A percentile compares a stretch with the other conserved stretches of the same genome.
phyloP scores from a whole-genome alignment of 768 basidiomycete species.

The Termitomyces sp. region DNA sequence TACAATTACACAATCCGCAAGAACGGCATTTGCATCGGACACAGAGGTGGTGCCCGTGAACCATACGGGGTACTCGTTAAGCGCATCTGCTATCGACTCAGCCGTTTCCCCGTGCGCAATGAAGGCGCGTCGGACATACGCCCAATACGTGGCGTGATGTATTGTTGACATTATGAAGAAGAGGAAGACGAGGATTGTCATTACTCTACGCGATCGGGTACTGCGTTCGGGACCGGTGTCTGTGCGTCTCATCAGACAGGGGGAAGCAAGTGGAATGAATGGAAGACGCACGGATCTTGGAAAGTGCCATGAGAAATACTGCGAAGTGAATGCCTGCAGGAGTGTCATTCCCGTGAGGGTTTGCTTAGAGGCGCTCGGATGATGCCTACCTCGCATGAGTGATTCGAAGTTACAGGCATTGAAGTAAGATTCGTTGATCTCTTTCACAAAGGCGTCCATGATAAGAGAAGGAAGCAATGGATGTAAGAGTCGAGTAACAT shows the following conservation, averaged over 20 bases:
- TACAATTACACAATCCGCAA: slow-evolving; percentile 13
- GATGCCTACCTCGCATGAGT: slow-evolving; percentile 13
- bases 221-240: slow-evolving; percentile 12
- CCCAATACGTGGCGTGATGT: slow-evolving; percentile 14
- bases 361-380: not conserved
- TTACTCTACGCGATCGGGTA: slow-evolving; percentile 7
- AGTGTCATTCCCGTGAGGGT: not conserved
- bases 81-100: slow-evolving; percentile 8
- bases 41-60: slow-evolving; percentile 12
- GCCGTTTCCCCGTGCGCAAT: slow-evolving; percentile 12
- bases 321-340: slow-evolving; percentile 13
- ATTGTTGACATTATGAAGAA: slow-evolving; percentile 18
- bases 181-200: slow-evolving; percentile 12
- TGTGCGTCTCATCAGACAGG: not conserved
- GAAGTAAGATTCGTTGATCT: slow-evolving; percentile 17
- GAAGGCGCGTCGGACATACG: slow-evolving; percentile 14
- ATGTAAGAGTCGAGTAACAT: not conserved
- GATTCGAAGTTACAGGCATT: slow-evolving; percentile 16
- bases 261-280: not conserved
- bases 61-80: slow-evolving; percentile 14
- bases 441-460: slow-evolving; percentile 7
- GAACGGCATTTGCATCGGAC: slow-evolving; percentile 14
- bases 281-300: slow-evolving; percentile 11
- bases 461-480: not conserved
- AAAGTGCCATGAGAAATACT: slow-evolving; percentile 10